phyloP scores from a whole-genome alignment of 805 yeast species.

The Naumovozyma castellii region DNA sequence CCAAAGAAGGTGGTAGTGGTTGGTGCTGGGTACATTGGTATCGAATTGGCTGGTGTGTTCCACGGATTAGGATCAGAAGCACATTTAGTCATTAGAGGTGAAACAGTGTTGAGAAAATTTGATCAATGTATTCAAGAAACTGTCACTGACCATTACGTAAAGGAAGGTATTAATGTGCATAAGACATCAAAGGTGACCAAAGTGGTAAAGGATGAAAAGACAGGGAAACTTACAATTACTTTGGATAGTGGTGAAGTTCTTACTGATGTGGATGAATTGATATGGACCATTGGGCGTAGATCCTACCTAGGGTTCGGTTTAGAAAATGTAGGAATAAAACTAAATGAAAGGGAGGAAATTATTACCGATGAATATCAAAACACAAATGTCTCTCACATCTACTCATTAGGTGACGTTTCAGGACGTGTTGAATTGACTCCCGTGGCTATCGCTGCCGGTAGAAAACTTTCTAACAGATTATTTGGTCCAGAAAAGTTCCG shows the following conservation, averaged over 20 bases:
- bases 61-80: constrained; percentile 79
- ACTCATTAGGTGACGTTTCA: constrained; percentile 87
- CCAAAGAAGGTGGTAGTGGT: constrained; percentile 91
- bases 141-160: constrained; percentile 69
- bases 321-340: constrained; percentile 63
- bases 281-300: constrained; percentile 93
- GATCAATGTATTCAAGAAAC: constrained; percentile 73
- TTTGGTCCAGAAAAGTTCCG: constrained; percentile 71
- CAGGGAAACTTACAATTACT: constrained; percentile 42
- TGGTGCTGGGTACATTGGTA: constrained; percentile 97
- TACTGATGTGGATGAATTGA: constrained; percentile 70
- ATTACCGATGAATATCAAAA: constrained; percentile 82
- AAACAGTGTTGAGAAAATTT: constrained; percentile 79
- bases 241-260: constrained; percentile 34
- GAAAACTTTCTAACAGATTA: constrained; percentile 82
- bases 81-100: constrained; percentile 82
- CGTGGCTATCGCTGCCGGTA: constrained; percentile 97
- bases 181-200: constrained; percentile 47
- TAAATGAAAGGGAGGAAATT: constrained; percentile 52
- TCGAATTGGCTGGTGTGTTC: constrained; percentile 92
- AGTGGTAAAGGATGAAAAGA: constrained; percentile 37
- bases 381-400: constrained; percentile 61
- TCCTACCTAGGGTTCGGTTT: constrained; percentile 67
- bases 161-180: constrained; percentile 74
- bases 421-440: constrained; percentile 94